Percentiles rank a stretch among this genome's conserved stretches.
Conservation (phyloP, 805 yeast genomes). For the Wickerhamomyces xylosicus region DNA sequence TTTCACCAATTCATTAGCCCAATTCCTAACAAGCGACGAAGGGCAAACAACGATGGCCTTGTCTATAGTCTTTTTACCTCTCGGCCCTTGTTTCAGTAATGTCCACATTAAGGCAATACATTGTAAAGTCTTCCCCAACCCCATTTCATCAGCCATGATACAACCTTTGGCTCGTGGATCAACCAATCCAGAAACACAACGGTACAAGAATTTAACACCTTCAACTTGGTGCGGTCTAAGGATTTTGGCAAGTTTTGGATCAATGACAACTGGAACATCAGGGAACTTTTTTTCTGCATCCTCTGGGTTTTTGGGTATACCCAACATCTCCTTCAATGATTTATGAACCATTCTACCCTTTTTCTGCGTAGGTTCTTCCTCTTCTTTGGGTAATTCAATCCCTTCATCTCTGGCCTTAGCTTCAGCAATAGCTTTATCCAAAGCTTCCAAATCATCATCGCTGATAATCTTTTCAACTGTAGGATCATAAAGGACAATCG, state of each 20-base stretch:
- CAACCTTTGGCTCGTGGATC: conserved; percentile 87
- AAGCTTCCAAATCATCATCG: conserved; percentile 19
- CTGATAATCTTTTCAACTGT: conserved; percentile 51
- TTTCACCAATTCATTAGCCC: conserved; percentile 94
- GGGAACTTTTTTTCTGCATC: conserved; percentile 48
- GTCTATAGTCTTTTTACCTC: conserved; percentile 68
- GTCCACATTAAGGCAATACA: conserved; percentile 93
- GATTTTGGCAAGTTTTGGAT: conserved; percentile 75
- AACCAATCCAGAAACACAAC: conserved; percentile 83
- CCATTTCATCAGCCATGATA: conserved; percentile 98
- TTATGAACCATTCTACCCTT: conserved; percentile 40
- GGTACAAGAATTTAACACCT: conserved; percentile 83
- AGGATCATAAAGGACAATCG: conserved; percentile 92
- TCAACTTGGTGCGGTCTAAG: conserved; percentile 94
- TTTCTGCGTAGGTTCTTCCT: conserved; percentile 13
- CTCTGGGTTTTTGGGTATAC: conserved; percentile 45
- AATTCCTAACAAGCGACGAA: conserved; percentile 82
- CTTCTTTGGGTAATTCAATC: conserved; percentile 8
- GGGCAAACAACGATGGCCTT: conserved; percentile 94
- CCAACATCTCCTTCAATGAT: conserved; percentile 71
- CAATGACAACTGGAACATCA: conserved; percentile 92
- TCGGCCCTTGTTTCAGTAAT: conserved; percentile 76
- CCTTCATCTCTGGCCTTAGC: conserved; percentile 21
- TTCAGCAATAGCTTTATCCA: conserved; percentile 21
- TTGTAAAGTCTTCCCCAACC: conserved; percentile 83